Base-by-base conservation (phyloP, 1,284 basidiomycete species). In the Peniophora sp. region DNA sequence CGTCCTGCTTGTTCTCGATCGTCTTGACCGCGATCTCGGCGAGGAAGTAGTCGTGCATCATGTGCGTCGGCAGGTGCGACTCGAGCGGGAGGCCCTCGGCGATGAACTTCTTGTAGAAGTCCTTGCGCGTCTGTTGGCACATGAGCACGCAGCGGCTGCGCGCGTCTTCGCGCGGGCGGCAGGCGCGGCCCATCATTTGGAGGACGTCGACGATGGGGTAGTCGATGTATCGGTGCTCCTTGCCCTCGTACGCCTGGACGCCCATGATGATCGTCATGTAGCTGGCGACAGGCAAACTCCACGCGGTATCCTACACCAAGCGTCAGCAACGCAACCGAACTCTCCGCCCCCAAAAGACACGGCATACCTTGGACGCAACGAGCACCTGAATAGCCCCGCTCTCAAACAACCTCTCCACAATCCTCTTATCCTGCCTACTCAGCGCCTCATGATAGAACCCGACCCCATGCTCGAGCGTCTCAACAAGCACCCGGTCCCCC, bases 231-330 rank as follows among this genome's bases (percentile, higher is more conserved):
- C 96, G 90, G 64, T 97, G 94, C 62, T 97, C 94, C 67, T 91
- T 89, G 62, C 93, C 94, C 64, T 99, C 94, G 62, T 92, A 99
- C 53, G 73, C 89, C 65, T 99, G 97, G 1, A 98, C 92, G 24
- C 95, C 95, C 93, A 99, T 97, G 62, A 99, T 90, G 62, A 99
- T 86, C 47, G 98, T 95, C 88, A 99, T 93, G 69, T 97, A 97
- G 53, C 91, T 87, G 0, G 89, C 83, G 27, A 97, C 81, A 0
- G 97, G 94, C 18, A 98, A 75, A 63, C 83, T 93, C 97, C 97
- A 99, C 0, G 93, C 92, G 0, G 90, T 92, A 61, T 98, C 96
- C 86, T 92, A 54, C 15, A 39, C 47, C 50, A 22, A 23, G 20
- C 20, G 51, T 41, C 42, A 24, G 37, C 27, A 39, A 46, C 42